Conservation (phyloP, 306 rosid genomes). For the Dryas alaskensis region DNA sequence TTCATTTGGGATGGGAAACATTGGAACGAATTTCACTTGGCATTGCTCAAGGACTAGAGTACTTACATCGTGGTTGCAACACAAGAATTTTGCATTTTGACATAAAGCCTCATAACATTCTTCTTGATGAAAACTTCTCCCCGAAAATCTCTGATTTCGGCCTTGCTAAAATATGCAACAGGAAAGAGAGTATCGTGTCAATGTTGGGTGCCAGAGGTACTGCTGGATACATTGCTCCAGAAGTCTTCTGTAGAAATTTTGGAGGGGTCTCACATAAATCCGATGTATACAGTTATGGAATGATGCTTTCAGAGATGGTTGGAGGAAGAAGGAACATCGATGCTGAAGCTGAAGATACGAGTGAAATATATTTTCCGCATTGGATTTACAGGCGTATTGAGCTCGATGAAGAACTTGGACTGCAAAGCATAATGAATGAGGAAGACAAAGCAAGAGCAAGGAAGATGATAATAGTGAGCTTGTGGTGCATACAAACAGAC, state of each 20-base stretch:
- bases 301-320: constrained; percentile 37
- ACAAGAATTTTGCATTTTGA: constrained; percentile 47
- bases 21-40: constrained; percentile 37
- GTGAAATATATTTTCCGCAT: constrained; percentile 39
- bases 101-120: constrained; percentile 49
- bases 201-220: constrained; percentile 37
- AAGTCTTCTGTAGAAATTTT: constrained; percentile 27
- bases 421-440: constrained; percentile 12
- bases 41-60: constrained; percentile 44
- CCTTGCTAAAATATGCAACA: constrained; percentile 39
- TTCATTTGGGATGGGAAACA: constrained; percentile 28
- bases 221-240: constrained; percentile 38
- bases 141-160: constrained; percentile 49
- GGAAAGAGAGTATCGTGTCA: constrained; percentile 31
- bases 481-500: constrained; percentile 30
- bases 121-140: constrained; percentile 17
- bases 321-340: constrained; percentile 28
- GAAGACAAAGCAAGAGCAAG: constrained; percentile 21
- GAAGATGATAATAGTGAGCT: constrained; percentile 36
- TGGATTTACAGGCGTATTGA: constrained; percentile 37
- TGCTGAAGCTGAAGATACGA: constrained; percentile 7
- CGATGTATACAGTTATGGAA: constrained; percentile 41
- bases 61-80: constrained; percentile 38
- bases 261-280: constrained; percentile 40
- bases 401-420: constrained; percentile 23